Base-by-base conservation (phyloP, 768 basidiomycete genomes). In the Collybiopsis confluens region DNA sequence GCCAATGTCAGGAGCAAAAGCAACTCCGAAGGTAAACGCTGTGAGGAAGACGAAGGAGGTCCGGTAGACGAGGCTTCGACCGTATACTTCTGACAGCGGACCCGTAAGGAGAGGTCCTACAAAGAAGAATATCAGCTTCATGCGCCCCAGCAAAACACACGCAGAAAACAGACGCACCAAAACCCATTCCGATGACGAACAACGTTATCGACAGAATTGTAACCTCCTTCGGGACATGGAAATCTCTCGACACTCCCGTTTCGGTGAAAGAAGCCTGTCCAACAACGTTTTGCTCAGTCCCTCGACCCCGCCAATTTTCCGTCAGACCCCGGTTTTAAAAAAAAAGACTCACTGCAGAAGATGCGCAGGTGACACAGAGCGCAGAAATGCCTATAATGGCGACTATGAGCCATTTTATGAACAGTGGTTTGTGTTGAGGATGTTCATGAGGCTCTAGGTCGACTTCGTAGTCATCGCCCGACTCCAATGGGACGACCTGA, bases 1-100 rank as follows among this genome's bases (percentile, higher is more conserved):
- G 84, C 85, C 75, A 23, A 82, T 75, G 59, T 88, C 73, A 3
- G 81, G 83, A 2, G 87, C 78, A 56, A 92, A 91, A 1, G 87
- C 86, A 4, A 88, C 82, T 0, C 88, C 85, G 61, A 85, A 86
- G 18, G 83, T 80, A 54, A 86, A 76, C 1, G 79, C 61, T 60
- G 87, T 81, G 64, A 88, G 84, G 3, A 81, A 58, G 1, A 70
- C 57, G 57, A 85, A 90, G 0, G 86, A 85, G 3, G 74, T 59
- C 13, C 75, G 71, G 63, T 92, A 90, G 13, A 90, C 77, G 38
- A 74, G 64, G 52, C 80, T 83, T 44, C 85, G 72, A 2, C 90
- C 88, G 60, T 83, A 80, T 16, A 88, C 75, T 58, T 86, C 80
- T 16, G 72, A 64, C 11, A 79, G 67, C 0, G 79, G 76, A 4